Conservation (phyloP, 2,329 filamentous ascomycete genomes). For the Venturia asperata region DNA sequence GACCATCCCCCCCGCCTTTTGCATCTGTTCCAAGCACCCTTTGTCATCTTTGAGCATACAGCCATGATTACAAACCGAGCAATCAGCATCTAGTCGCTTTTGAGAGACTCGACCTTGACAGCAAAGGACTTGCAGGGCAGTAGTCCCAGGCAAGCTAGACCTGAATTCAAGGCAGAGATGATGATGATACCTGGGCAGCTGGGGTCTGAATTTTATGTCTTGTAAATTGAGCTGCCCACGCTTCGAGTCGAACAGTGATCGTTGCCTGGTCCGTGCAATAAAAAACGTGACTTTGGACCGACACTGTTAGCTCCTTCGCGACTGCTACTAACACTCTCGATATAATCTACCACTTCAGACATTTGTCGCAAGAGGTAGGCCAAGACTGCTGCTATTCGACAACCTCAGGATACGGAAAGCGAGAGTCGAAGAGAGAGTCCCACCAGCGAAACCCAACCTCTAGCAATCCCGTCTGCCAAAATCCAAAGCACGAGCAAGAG, state of each 20-base stretch:
- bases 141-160: too few species aligned
- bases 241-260: not conserved
- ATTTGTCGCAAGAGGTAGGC: not conserved
- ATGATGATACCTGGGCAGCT: too few species aligned
- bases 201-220: too few species aligned
- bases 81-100: too few species aligned
- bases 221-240: too few species aligned
- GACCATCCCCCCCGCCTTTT: too few species aligned
- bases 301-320: not conserved
- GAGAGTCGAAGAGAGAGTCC: not conserved
- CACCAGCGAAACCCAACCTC: not conserved
- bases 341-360: not conserved
- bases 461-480: not conserved
- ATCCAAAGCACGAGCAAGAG: slow-evolving; percentile 5
- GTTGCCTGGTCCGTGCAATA: not conserved
- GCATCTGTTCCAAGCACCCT: too few species aligned
- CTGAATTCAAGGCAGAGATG: too few species aligned
- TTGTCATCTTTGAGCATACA: too few species aligned
- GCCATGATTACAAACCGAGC: too few species aligned
- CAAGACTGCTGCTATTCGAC: not conserved
- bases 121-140: too few species aligned
- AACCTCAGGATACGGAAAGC: not conserved
- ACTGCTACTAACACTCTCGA: not conserved
- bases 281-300: not conserved
- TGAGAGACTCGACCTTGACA: too few species aligned